Conservation (phyloP, 257 asterid genomes). For the Solanum sejunctum region DNA sequence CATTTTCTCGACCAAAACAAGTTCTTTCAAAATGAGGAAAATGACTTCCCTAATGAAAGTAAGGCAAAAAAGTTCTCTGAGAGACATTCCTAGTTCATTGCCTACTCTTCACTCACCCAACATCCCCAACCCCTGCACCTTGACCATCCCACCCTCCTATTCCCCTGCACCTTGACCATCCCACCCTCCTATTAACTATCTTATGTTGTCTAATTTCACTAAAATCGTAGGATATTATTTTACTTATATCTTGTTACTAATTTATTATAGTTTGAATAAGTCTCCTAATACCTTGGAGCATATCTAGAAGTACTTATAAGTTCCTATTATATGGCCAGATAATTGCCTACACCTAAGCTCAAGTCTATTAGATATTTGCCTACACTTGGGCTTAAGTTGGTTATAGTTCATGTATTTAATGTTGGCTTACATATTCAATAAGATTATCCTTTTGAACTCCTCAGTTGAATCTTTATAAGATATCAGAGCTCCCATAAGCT, state of each 20-base stretch:
- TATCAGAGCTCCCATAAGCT: no score
- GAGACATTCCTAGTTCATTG: neutral
- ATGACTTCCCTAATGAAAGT: neutral
- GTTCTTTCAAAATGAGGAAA: neutral
- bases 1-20: neutral
- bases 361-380: no score
- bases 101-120: neutral
- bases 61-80: neutral
- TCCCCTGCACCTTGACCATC: neutral
- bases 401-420: no score
- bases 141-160: neutral
- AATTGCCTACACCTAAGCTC: neutral
- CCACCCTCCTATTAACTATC: neutral
- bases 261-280: neutral
- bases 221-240: neutral
- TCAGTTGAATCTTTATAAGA: no score
- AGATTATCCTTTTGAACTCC: no score
- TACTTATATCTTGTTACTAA: neutral
- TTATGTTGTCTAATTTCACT: neutral
- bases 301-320: neutral
- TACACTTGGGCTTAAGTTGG: neutral
- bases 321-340: neutral
- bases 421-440: no score
- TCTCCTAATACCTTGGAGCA: neutral
- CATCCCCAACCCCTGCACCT: neutral